phyloP scores from a whole-genome alignment of 192 early-diverging fungal genomes.

The Irineochytrium annulatum region DNA sequence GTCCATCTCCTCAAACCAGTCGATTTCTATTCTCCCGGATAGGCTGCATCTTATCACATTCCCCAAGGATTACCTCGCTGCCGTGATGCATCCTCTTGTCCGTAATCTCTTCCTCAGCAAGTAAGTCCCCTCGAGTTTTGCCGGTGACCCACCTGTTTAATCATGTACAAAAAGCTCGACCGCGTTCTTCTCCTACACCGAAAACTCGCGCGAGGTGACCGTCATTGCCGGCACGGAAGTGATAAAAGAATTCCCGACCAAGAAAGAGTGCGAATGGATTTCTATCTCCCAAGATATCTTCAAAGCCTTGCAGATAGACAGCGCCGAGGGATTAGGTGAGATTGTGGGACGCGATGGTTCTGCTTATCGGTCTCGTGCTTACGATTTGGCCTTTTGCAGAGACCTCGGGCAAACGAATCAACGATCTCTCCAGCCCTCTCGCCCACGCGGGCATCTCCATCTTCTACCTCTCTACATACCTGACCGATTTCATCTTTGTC shows the following conservation, averaged over 20 bases:
- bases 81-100: conserved; percentile 58
- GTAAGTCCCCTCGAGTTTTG: conserved; percentile 21
- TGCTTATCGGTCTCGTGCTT: not conserved
- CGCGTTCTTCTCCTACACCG: conserved; percentile 67
- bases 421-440: conserved; percentile 52
- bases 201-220: conserved; percentile 65
- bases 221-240: conserved; percentile 59
- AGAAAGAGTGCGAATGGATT: conserved; percentile 34
- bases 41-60: conserved; percentile 60
- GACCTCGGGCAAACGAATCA: conserved; percentile 58
- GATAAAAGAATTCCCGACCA: conserved; percentile 46
- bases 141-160: no score
- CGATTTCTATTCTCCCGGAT: conserved; percentile 55
- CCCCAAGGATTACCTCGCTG: conserved; percentile 46
- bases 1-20: no score
- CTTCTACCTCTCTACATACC: conserved; percentile 71
- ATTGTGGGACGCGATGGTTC: not conserved
- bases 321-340: conserved; percentile 33
- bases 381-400: conserved; percentile 25
- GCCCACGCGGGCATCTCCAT: conserved; percentile 63
- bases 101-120: conserved; percentile 53
- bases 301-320: conserved; percentile 63
- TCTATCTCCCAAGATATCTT: conserved; percentile 54
- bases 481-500: conserved; percentile 69
- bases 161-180: no score